Evolutionary conservation across 2,329 filamentous ascomycete genomes (phyloP).

Genomic region (Aspergillus sp.): DNA sequence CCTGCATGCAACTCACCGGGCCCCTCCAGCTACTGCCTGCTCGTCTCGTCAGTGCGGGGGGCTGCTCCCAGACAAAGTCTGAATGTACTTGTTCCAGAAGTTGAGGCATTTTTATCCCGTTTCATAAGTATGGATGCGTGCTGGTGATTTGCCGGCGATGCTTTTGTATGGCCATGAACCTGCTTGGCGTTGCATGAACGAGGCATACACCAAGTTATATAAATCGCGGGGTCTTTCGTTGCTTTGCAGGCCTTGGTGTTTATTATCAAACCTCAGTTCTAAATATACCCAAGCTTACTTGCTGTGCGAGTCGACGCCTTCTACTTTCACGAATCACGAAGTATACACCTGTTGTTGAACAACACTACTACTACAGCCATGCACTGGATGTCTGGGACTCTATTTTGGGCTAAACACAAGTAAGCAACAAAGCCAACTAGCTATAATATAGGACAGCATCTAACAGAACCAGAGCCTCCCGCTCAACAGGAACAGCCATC

Average conservation of each 20-base stretch:
- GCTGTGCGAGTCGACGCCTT: no score
- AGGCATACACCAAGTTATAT: not conserved
- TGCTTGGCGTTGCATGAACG: not conserved
- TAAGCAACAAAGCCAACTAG: not conserved
- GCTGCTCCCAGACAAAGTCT: no score
- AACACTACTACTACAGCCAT: not conserved
- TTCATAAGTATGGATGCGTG: not conserved
- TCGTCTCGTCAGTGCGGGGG: no score
- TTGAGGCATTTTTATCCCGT: not conserved
- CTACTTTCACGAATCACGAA: not conserved
- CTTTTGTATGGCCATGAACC: not conserved
- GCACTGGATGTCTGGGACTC: conserved; percentile 4
- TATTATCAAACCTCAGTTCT: no score
- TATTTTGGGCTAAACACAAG: conserved; percentile 4
- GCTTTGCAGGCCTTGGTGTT: rapidly evolving
- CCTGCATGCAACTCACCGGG: no score
- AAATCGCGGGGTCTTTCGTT: not conserved
- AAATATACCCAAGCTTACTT: no score
- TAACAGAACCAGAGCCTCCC: not conserved
- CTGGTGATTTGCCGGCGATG: not conserved
- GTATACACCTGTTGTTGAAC: not conserved
- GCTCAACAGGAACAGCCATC: not conserved
- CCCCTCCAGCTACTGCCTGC: no score
- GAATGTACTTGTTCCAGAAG: no score
- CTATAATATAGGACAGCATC: not conserved